Evolutionary conservation across 2,329 filamentous ascomycete species (phyloP), one percentile per base, ranked within the genome.

Genomic region (Phaeosphaeriaceae sp.): DNA sequence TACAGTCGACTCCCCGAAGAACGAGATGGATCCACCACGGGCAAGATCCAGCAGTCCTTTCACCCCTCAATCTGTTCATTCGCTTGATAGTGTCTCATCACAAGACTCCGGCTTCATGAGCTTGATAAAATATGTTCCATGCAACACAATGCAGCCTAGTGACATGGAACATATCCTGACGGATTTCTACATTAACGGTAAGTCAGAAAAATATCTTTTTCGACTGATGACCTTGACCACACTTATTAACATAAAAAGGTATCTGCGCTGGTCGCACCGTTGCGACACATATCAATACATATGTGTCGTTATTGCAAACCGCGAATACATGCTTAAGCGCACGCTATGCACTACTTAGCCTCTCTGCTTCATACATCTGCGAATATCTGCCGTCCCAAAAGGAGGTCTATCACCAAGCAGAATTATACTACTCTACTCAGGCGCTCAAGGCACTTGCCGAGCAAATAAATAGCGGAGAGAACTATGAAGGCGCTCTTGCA

Each of bases 401-500:
- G 35, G 62, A 68, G 18, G 41, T 51, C 7, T 71, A 61, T 35
- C 61, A 67, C 28, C 64, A 67, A 43, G 66, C 67, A 6, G 67
- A 71, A 38, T 53, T 71, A 5, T 68, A 64, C 52, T 71, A 71
- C 53, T 70, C 64, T 1, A 65, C 66, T 1, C 63, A 70, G 50
- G 67, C 68, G 7, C 46, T 70, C 1, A 62, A 70, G 39, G 52
- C 64, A 6, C 41, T 71, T 4, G 54, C 65, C 15, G 48, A 53
- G 16, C 68, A 71, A 21, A 69, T 71, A 32, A 60, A 53, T 26
- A 61, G 54, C 9, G 58, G 63, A n/a, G 54, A 64, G 4, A 46
- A 64, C 29, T 68, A 62, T 32, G 60, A 66, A n/a, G 67, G 64
- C 16, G 64, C 64, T 8, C 58, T 70, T 15, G 59, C 63, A 3